Evolutionary conservation across 2,329 filamentous ascomycete species (phyloP), one percentile per base, ranked within the genome.

Genomic region (Fusarium subtropicale): DNA sequence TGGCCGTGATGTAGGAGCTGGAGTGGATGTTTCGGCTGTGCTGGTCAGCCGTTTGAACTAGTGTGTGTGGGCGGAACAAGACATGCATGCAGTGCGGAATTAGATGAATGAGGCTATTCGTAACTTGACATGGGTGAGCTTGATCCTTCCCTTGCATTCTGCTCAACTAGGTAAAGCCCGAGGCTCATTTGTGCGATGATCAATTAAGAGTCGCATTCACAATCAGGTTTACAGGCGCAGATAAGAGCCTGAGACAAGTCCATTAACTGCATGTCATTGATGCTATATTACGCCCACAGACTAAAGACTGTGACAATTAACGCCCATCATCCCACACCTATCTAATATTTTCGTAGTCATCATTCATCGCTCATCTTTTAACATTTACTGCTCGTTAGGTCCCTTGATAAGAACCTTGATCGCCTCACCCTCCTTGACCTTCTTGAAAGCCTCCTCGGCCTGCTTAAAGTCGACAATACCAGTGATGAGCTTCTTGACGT

Each of bases 401-500:
- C 89, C 89, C 5, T 85, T 86, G 75, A 91, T 91, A 71, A 92
- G 73, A 24, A 90, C 85, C 84, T 92, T 92, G 75, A 91, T 91
- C 22, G 88, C 89, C 82, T 96, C 90, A 4, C 94, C 94, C 72
- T 88, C 87, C 85, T 93, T 94, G 41, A 97, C 93, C 81, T 94
- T 91, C 76, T 90, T 86, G 77, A 97, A 97, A 0, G 95, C 95
- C 76, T 91, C 84, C 82, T 97, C 93, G 0, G 95, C 95, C 66
- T 96, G 85, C 71, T 88, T 83, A 76, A 98, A 98, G 50, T 87
- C 85, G 53, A 97, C 93, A 30, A 89, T 88, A 31, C 87, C 86
- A 16, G 91, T 93, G 69, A 98, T 90, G 66, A 98, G 84, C 79
- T 88, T 88, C 88, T 97, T 97, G 63, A 94, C 91, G 45, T 92